Conservation (phyloP, 257 asterid genomes). For the Solanum bulbocastanum region DNA sequence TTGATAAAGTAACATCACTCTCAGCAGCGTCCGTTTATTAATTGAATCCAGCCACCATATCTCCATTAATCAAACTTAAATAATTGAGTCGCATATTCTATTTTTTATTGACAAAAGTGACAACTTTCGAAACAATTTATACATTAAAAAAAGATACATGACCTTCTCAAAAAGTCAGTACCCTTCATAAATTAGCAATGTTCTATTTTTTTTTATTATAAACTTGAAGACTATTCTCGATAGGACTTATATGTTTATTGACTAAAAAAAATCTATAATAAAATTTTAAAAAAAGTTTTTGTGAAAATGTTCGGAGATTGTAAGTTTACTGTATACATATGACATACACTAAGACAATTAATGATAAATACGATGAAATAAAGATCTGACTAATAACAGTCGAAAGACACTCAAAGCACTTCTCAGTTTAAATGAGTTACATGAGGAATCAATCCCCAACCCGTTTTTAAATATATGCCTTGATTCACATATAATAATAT, state of each 20-base stretch:
- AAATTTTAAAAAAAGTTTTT: neutral
- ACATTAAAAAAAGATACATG: neutral
- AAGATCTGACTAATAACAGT: rapidly evolving
- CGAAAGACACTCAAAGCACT: neutral
- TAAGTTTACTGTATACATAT: neutral
- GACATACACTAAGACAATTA: neutral
- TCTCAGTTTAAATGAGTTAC: neutral
- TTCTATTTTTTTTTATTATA: neutral
- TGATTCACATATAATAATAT: too few species aligned
- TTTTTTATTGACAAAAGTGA: neutral
- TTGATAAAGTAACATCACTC: neutral
- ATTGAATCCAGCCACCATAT: neutral
- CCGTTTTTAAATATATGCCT: neutral
- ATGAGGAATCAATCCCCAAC: neutral
- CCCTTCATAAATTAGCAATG: neutral
- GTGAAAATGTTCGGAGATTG: neutral
- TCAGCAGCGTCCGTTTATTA: neutral
- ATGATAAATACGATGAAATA: neutral
- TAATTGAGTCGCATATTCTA: neutral
- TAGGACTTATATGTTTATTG: neutral
- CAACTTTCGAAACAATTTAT: neutral
- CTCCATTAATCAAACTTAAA: neutral
- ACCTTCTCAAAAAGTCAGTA: neutral
- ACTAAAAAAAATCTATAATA: neutral
- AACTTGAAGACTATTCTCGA: neutral